These are phyloP conservation scores for Euryodendron excelsum DNA, from an alignment of 148 eudicot genomes.

Conservation along the genomic window DNA sequence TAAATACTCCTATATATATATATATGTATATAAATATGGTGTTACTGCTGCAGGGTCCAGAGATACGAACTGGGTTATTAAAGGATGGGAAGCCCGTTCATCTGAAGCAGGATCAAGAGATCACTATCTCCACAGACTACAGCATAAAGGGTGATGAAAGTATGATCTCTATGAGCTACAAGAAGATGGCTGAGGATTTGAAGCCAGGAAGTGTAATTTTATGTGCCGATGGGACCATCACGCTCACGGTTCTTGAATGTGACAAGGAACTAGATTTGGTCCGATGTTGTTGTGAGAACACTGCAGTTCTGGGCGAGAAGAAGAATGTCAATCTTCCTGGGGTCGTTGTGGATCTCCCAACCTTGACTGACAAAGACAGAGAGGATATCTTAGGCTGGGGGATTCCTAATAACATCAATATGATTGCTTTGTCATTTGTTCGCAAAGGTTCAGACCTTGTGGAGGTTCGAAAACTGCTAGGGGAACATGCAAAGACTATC, in stretches of 20 bases:
- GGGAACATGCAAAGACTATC: slow-evolving; percentile 40
- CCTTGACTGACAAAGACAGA: slow-evolving; percentile 50
- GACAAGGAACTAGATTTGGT: slow-evolving; percentile 39
- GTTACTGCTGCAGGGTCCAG: slow-evolving; percentile 43
- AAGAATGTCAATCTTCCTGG: slow-evolving; percentile 60
- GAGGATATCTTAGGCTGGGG: slow-evolving; percentile 53
- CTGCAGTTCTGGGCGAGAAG: slow-evolving; percentile 50
- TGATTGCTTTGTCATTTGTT: slow-evolving; percentile 58
- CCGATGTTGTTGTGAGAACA: slow-evolving; percentile 53
- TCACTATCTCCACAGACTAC: slow-evolving; percentile 51
- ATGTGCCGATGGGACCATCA: slow-evolving; percentile 53
- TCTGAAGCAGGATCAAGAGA: slow-evolving; percentile 50
- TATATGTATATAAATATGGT: too few relatives aligned
- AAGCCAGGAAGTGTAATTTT: slow-evolving; percentile 46
- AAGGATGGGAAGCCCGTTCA: slow-evolving; percentile 49
- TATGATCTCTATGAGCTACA: slow-evolving; percentile 57
- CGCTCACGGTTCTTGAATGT: slow-evolving; percentile 43
- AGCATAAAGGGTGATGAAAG: slow-evolving; percentile 44
- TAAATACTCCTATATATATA: too few relatives aligned
- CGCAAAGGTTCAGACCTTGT: slow-evolving; percentile 54
- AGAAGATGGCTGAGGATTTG: slow-evolving; percentile 45
- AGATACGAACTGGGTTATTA: slow-evolving; percentile 53
- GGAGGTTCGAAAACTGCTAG: slow-evolving; percentile 49
- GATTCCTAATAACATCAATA: slow-evolving; percentile 49
- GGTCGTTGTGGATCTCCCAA: slow-evolving; percentile 52